Evolutionary conservation across 441 rosid genomes (phyloP), one percentile per base, ranked within the genome.

Genomic region (Euphorbia schlechtendalii): DNA sequence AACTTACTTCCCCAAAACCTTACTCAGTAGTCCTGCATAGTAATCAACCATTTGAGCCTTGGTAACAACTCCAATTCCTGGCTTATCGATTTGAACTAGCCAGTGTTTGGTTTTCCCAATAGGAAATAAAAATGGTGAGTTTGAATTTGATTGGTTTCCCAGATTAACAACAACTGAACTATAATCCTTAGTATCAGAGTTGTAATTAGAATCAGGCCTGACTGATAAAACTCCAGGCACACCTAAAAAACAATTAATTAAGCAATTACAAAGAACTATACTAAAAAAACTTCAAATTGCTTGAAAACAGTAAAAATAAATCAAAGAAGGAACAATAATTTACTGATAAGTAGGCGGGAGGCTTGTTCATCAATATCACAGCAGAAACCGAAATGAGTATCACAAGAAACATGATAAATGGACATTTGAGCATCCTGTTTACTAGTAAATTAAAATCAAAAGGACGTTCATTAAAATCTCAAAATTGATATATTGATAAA

Each of bases 41-140:
- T 82, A 79, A 77, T 90, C 97, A 76, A 93, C 95, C 97, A 93
- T 90, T 66, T 93, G 96, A 0, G 96, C 96, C 77, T 90, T 90
- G 13, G 99, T 87, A 62, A 86, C 89, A 69, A 87, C 85, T 25
- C 83, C 86, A 58, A 87, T 80, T 21, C 89, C 89, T 5, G 96
- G 97, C 73, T 80, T 88, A 15, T 83, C 84, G 58, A 90, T 61
- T 59, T 76, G 81, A 24, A 93, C 95, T 63, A 86, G 77, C 95
- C 93, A 85, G 59, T 78, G 79, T 71, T 82, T 88, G 17, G 82
- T 80, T 64, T 71, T 80, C 51, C 85, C 87, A 11, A 74, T 41
- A 15, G 81, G 86, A 81, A 90, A 93, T 82, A 90, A 79, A 65
- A 69, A 70, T 8, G 75, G 78, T 17, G 67, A 57, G 30, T 27